Percentiles rank a stretch among this genome's conserved stretches.
Conservation (phyloP, 139 green algal genomes). For the Coelastrella sp. region DNA sequence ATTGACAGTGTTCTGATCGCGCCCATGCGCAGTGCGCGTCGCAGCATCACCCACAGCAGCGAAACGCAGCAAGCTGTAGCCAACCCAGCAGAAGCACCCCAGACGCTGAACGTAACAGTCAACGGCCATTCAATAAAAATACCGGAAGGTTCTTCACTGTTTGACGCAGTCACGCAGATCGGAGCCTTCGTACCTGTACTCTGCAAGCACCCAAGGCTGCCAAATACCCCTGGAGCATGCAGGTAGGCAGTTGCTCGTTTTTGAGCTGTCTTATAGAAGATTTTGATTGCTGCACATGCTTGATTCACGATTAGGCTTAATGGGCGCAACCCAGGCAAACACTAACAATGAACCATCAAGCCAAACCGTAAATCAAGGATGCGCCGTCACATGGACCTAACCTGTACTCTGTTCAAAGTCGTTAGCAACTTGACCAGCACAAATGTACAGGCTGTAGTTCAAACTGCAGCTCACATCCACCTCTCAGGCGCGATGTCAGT, state of each 20-base stretch:
- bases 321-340: no score
- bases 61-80: background rate
- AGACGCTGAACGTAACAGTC: constrained; percentile 32
- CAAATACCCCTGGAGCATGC: constrained; percentile 41
- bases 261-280: background rate
- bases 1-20: no score
- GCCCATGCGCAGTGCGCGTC: background rate
- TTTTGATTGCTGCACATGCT: no score
- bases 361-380: no score
- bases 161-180: constrained; percentile 26
- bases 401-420: background rate
- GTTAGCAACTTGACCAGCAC: background rate
- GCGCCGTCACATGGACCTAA: no score
- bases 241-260: background rate
- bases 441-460: background rate
- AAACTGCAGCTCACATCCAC: background rate
- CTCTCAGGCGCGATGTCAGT: background rate
- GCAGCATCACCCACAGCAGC: background rate
- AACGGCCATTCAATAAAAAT: constrained; percentile 34
- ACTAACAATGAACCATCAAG: no score
- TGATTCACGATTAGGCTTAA: no score
- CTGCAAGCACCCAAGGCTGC: constrained; percentile 47
- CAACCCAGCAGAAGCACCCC: background rate
- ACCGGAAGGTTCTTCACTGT: constrained; percentile 19
- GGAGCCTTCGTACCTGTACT: constrained; percentile 42